phyloP scores from a whole-genome alignment of 129 eudicot genomes.

The Tanacetum coccineum region DNA sequence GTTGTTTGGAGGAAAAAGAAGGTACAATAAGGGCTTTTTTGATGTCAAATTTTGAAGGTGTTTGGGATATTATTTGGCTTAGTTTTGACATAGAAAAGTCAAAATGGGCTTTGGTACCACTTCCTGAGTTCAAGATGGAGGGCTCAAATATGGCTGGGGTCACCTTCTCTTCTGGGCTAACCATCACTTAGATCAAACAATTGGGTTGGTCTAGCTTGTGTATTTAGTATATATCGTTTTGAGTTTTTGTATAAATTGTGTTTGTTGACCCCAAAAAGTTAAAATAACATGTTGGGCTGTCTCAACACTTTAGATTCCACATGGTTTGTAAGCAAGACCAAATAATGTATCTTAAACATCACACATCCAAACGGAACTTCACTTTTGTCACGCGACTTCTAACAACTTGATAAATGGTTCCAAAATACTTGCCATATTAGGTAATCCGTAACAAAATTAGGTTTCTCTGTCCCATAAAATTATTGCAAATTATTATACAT shows the following conservation, averaged over 20 bases:
- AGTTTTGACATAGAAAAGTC: constrained; percentile 35
- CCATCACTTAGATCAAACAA: constrained; percentile 29
- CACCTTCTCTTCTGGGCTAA: constrained; percentile 56
- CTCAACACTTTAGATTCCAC: too few species aligned
- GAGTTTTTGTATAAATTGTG: constrained; percentile 17
- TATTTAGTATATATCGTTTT: constrained; percentile 19
- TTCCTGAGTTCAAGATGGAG: constrained; percentile 61
- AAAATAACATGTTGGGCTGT: neutral
- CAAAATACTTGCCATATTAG: too few species aligned
- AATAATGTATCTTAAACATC: too few species aligned
- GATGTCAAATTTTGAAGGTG: constrained; percentile 59
- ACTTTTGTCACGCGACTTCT: too few species aligned
- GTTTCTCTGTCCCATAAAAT: too few species aligned
- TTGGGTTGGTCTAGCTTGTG: constrained; percentile 20
- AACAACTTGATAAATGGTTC: too few species aligned
- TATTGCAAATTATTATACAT: too few species aligned
- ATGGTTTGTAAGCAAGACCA: too few species aligned
- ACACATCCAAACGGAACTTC: too few species aligned
- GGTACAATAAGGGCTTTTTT: constrained; percentile 43
- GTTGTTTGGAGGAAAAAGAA: constrained; percentile 43
- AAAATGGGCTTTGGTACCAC: constrained; percentile 44
- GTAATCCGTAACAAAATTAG: too few species aligned
- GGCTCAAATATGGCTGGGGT: constrained; percentile 68
- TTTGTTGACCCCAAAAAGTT: neutral
- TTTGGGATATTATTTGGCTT: constrained; percentile 63